phyloP scores from a whole-genome alignment of 345 rosid genomes.

The Salix brachista region DNA sequence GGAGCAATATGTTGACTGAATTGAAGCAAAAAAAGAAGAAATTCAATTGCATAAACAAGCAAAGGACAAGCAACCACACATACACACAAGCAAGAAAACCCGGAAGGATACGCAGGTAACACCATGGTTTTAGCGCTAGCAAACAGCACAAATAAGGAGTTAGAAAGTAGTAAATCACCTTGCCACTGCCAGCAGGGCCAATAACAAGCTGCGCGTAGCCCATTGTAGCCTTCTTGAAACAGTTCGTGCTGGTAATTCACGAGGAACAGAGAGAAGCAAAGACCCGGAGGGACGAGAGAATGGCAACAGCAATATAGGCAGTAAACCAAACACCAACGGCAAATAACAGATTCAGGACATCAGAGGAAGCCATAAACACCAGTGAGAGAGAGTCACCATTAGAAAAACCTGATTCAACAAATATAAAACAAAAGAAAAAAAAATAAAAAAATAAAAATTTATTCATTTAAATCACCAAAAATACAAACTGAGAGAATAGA shows the following conservation, averaged over 20 bases:
- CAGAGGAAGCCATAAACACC: slow-evolving; percentile 54
- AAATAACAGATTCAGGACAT: slow-evolving; percentile 47
- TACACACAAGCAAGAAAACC: background rate
- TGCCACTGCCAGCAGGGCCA: slow-evolving; percentile 84
- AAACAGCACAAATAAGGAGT: background rate
- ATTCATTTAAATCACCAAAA: no score
- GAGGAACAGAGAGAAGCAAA: slow-evolving; percentile 40
- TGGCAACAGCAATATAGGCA: slow-evolving; percentile 66
- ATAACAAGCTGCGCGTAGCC: slow-evolving; percentile 87
- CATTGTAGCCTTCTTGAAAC: slow-evolving; percentile 29
- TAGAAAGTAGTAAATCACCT: slow-evolving; percentile 39
- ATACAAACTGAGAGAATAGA: no score
- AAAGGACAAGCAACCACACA: background rate
- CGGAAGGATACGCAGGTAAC: background rate
- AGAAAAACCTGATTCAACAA: no score
- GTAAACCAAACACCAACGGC: slow-evolving; percentile 77
- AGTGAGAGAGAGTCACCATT: background rate
- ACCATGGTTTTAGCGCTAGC: background rate
- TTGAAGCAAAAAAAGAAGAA: background rate
- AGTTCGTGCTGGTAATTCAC: slow-evolving; percentile 16
- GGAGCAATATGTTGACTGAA: slow-evolving; percentile 89
- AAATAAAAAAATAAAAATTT: no score
- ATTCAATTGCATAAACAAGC: background rate
- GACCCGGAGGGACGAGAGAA: slow-evolving; percentile 60
- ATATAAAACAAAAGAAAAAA: no score